Conservation (phyloP, 2,329 filamentous ascomycete genomes). For the Juglanconis sp. region DNA sequence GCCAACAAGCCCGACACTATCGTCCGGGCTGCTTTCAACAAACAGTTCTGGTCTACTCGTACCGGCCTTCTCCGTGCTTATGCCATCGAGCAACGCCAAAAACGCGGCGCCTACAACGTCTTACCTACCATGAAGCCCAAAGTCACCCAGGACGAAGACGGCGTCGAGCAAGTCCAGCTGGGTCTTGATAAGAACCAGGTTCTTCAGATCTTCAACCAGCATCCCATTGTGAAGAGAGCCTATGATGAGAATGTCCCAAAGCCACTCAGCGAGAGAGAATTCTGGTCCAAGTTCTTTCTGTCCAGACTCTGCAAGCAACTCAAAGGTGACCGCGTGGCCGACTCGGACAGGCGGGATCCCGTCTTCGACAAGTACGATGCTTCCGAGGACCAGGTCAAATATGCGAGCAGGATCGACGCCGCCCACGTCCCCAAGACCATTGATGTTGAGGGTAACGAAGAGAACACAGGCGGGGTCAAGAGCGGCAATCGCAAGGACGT, state of each 20-base stretch:
- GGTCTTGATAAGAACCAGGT: constrained; percentile 76
- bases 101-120: constrained; percentile 88
- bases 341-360: constrained; percentile 71
- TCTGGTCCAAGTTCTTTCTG: constrained; percentile 93
- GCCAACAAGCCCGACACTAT: constrained; percentile 82
- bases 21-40: constrained; percentile 75
- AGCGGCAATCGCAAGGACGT: constrained; percentile 82
- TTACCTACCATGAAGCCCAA: constrained; percentile 79
- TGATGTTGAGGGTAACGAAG: constrained; percentile 89
- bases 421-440: constrained; percentile 82
- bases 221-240: constrained; percentile 82
- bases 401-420: constrained; percentile 53
- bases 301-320: constrained; percentile 88
- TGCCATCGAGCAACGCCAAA: constrained; percentile 83
- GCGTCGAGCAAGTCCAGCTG: constrained; percentile 75
- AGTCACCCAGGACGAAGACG: constrained; percentile 59
- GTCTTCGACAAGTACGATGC: constrained; percentile 85
- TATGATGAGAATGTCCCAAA: constrained; percentile 93
- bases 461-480: constrained; percentile 81
- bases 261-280: constrained; percentile 67
- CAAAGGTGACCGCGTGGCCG: constrained; percentile 80
- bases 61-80: constrained; percentile 83
- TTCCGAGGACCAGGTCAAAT: constrained; percentile 58
- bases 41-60: constrained; percentile 92
- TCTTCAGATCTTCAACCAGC: constrained; percentile 86